Evolutionary conservation across 2,329 filamentous ascomycete genomes (phyloP), one percentile per base, ranked within the genome.

Genomic region (Thelonectria discophora): DNA sequence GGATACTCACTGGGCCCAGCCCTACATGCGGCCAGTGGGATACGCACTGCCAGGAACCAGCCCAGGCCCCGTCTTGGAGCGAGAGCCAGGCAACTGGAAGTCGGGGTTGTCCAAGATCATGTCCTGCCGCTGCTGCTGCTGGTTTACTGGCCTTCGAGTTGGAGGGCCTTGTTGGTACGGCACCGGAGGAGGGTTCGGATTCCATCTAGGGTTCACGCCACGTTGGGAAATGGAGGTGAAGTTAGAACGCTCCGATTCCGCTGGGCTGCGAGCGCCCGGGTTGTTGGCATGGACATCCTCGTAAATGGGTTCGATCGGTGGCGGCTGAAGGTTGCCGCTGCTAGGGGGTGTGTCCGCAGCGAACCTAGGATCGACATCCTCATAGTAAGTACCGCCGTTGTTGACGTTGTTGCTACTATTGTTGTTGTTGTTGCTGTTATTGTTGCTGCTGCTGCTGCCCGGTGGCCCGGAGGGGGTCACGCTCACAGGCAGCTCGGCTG

Each of bases 221-320:
- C 94, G 86, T 77, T 97, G 93, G 0, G 90, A 94, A 47, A 98
- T 90, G 11, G 91, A 95, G 1, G 94, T 97, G 77, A 97, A 97
- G 69, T 90, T 91, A 47, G 89, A 94, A 21, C 87, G 85, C 72
- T 97, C 92, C 64, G 90, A 94, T 70, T 89, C 86, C 30, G 89
- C 87, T 32, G 91, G 93, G 70, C 89, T 94, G 70, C 91, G 86
- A 47, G 85, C 78, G 46, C 84, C 84, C 30, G 77, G 72, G 32
- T 74, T 74, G 65, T 86, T 69, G 34, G 65, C 84, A 45, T 85
- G 85, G 37, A 89, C 74, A 64, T 90, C 87, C 65, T 93, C 90
- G 67, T 87, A 88, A 15, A 82, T 83, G 34, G 72, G 72, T 48
- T 80, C 78, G 54, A 79, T 64, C 9, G 73, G 70, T 20, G 73